A percentile compares a stretch with the other conserved stretches of the same genome.
phyloP scores from a whole-genome alignment of 2,329 filamentous ascomycete genomes.

The Pyrenophora tritici-repentis region DNA sequence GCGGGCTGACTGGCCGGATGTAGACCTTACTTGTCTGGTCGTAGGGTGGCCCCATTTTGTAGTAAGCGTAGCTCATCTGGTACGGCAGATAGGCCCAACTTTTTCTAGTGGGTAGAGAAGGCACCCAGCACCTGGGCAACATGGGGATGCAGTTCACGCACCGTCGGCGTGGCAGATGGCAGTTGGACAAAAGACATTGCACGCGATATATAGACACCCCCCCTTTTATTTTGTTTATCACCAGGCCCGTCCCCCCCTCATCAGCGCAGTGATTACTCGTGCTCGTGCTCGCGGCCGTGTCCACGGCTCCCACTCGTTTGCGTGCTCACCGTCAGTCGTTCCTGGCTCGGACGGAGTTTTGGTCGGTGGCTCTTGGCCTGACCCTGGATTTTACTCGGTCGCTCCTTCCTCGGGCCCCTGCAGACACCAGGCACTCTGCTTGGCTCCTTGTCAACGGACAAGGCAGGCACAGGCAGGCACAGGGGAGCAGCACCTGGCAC shows the following conservation, averaged over 20 bases:
- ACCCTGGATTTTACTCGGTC: not conserved
- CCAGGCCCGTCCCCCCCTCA: not conserved
- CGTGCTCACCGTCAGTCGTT: not conserved
- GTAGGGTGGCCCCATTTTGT: no score
- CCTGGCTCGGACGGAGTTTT: slow-evolving; percentile 3
- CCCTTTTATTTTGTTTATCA: not conserved
- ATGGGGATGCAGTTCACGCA: no score
- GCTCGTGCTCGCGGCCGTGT: not conserved
- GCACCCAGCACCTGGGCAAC: no score
- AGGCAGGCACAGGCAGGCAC: slow-evolving; percentile 3
- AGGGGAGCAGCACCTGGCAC: slow-evolving; percentile 4
- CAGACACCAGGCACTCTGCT: slow-evolving; percentile 3
- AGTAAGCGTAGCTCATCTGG: no score
- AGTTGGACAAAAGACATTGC: no score
- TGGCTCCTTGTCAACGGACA: not conserved
- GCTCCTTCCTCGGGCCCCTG: slow-evolving; percentile 13
- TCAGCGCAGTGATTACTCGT: no score
- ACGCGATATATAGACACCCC: no score
- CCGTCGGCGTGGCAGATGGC: no score
- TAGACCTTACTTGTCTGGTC: not conserved
- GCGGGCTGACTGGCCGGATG: not conserved
- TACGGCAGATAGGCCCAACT: no score
- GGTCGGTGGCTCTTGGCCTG: not conserved
- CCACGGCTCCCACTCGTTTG: slow-evolving; percentile 7
- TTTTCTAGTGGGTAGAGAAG: no score